Percentiles rank a stretch among this genome's conserved stretches.
Evolutionary conservation across 306 rosid species (phyloP).

Genomic region (Quercus parvula): DNA sequence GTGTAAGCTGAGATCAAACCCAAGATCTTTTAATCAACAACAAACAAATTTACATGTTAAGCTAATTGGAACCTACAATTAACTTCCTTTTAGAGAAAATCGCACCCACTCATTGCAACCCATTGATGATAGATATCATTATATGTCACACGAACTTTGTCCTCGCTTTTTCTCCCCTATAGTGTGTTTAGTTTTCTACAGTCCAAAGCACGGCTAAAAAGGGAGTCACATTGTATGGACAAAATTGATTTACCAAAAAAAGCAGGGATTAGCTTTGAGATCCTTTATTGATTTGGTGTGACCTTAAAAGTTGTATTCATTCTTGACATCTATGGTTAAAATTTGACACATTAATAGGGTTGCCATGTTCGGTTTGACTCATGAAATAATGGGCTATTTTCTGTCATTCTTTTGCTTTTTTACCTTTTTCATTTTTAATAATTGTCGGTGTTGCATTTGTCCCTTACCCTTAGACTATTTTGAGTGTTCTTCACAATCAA

Average conservation of each 20-base stretch:
- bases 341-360: not conserved
- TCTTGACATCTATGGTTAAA: not conserved
- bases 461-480: not conserved
- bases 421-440: not conserved
- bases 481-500: not conserved
- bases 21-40: too few relatives aligned
- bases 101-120: not conserved
- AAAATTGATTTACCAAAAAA: not conserved
- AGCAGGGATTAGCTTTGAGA: not conserved
- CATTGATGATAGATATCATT: not conserved
- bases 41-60: too few relatives aligned
- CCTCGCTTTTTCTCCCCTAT: not conserved
- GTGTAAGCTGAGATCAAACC: too few relatives aligned
- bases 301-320: not conserved
- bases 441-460: not conserved
- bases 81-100: not conserved
- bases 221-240: not conserved
- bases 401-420: not conserved
- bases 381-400: not conserved
- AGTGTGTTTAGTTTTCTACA: not conserved
- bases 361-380: not conserved
- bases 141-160: not conserved
- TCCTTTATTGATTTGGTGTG: not conserved
- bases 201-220: not conserved
- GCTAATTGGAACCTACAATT: too few relatives aligned